Base-by-base conservation (phyloP, 2,329 filamentous ascomycete genomes). In the Tolypocladium paradoxum region DNA sequence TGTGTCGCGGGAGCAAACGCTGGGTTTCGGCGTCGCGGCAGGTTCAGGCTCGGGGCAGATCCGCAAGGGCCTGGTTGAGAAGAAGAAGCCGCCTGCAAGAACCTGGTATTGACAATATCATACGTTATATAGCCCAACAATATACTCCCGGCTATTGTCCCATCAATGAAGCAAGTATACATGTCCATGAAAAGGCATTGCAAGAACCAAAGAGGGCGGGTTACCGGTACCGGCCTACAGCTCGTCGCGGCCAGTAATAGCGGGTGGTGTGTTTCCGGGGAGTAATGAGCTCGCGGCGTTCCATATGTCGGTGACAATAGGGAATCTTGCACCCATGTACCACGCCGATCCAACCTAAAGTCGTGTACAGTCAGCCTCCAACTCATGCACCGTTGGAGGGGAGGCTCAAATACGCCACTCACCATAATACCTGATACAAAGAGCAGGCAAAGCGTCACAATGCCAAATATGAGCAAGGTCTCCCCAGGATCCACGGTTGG, bases 381-480 rank as follows among this genome's bases (percentile, higher is more conserved):
- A 16, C 6, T 6, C 11, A 11, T n/a, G 16, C 27, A 22, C 6
- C 11, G 11, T 11, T 9, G 7, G 20, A 18, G 27, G 18, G 11
- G 8, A 29, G 8, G 24, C n/a, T n/a, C 1, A 6, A 3, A 6
- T 7, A 22, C 6, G 20, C 20, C n/a, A 22, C 54, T 55, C 29
- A 96, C 90, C 92, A 97, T 96, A 29, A 86, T 61, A 50, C 73
- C 73, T 22, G 90, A 85, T 40, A 96, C 80, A 37, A 91, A 63
- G 38, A 83, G 60, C 60, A 97, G 73, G n/a, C 86, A 83, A 29
- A 75, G 71, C 36, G 92, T 62, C 8, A 90, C 83, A 40, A 85
- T 81, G 24, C 75, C 64, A 38, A 87, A 72, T 62, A 97, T 78
- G 63, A 87, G 80, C 60, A 82, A 72, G 9, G 76, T 78, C 63